Conservation (phyloP, 371 early-diverging fungal species). For the Globomyces sp. region DNA sequence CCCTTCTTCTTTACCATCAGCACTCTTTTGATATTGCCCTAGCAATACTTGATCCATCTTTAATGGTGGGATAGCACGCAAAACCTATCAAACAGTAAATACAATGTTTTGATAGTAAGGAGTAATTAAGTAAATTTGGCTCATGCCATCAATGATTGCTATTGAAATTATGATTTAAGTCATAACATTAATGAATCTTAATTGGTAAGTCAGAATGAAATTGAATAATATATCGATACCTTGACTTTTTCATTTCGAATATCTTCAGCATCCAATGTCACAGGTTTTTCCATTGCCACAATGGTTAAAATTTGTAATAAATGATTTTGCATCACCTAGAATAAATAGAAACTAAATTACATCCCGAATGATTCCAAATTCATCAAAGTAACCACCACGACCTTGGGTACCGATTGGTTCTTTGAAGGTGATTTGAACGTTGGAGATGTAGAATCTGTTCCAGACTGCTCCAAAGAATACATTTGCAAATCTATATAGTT, state of each 20-base stretch:
- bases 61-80: conserved; percentile 79
- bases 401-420: conserved; percentile 98
- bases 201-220: too few relatives aligned
- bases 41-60: conserved; percentile 73
- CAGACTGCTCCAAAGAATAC: conserved; percentile 89
- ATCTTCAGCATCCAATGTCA: conserved; percentile 80
- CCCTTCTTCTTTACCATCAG: conserved; percentile 78
- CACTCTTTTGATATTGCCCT: conserved; percentile 80
- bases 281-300: conserved; percentile 92
- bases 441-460: conserved; percentile 86
- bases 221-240: background rate
- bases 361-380: conserved; percentile 98
- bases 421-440: conserved; percentile 98
- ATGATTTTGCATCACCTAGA: conserved; percentile 94
- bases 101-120: too few relatives aligned
- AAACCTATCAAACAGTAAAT: conserved; percentile 29
- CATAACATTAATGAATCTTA: too few relatives aligned
- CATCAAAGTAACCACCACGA: conserved; percentile 99
- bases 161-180: too few relatives aligned
- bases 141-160: too few relatives aligned
- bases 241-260: conserved; percentile 86
- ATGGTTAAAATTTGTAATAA: conserved; percentile 88
- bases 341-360: conserved; percentile 47
- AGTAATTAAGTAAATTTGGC: too few relatives aligned
- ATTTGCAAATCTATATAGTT: conserved; percentile 73